These are phyloP conservation scores for Juglanconis oblonga DNA, from an alignment of 2,329 filamentous ascomycete genomes.

Conservation along the genomic window DNA sequence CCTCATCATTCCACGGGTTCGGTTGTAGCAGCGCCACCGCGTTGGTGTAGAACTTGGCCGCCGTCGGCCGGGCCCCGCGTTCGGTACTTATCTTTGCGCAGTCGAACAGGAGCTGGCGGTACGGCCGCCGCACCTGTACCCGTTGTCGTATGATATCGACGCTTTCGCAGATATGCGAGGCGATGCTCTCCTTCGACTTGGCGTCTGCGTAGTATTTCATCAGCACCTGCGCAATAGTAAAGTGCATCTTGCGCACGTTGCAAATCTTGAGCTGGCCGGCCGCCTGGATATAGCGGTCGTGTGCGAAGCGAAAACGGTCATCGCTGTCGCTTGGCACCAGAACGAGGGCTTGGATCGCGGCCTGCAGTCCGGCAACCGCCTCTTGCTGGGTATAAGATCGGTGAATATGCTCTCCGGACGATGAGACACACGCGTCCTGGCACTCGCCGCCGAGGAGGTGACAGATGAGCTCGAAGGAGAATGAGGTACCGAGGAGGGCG, in stretches of 20 bases:
- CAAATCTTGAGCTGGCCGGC: slow-evolving; percentile 67
- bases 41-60: slow-evolving; percentile 75
- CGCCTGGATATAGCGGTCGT: slow-evolving; percentile 82
- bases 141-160: slow-evolving; percentile 69
- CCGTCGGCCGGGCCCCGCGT: slow-evolving; percentile 78
- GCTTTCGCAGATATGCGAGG: slow-evolving; percentile 77
- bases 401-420: slow-evolving; percentile 32
- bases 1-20: slow-evolving; percentile 69
- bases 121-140: slow-evolving; percentile 60
- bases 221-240: slow-evolving; percentile 78
- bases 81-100: slow-evolving; percentile 77
- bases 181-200: slow-evolving; percentile 66
- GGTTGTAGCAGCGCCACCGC: slow-evolving; percentile 78
- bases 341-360: slow-evolving; percentile 75
- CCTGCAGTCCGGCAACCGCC: slow-evolving; percentile 75
- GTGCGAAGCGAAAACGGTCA: slow-evolving; percentile 82
- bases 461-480: slow-evolving; percentile 79
- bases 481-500: slow-evolving; percentile 74
- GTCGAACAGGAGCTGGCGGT: slow-evolving; percentile 72
- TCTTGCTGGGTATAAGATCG: slow-evolving; percentile 62
- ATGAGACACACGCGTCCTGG: slow-evolving; percentile 40
- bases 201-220: slow-evolving; percentile 65
- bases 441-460: slow-evolving; percentile 75
- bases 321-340: slow-evolving; percentile 80
- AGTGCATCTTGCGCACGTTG: slow-evolving; percentile 79